Evolutionary conservation across 2,329 filamentous ascomycete genomes (phyloP), one percentile per base, ranked within the genome.

Genomic region (Bipolaris sorokiniana): DNA sequence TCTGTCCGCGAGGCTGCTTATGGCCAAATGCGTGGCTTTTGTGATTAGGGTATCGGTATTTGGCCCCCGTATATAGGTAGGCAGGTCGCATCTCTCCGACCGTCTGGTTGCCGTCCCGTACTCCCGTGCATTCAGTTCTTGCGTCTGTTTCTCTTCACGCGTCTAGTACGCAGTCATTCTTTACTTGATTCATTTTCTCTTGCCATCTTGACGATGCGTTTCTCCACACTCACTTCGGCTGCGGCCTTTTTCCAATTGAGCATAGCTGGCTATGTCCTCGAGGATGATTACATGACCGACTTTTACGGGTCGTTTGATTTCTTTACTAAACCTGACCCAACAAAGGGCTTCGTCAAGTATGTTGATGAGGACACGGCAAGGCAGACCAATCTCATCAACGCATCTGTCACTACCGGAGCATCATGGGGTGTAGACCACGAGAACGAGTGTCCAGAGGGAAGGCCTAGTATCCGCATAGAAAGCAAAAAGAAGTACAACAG

Each of bases 281-380:
- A 76, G 56, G 76, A 78, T 60, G 75, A 77, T 45, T 78, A 78
- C 61, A 73, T 75, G 67, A 68, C 70, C 4, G 75, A 72, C 49
- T 82, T 82, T 70, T 82, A 81, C 61, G 69, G 77, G 58, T 66
- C 64, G 33, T 82, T 82, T 64, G 71, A 77, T 40, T 78, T 80
- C 61, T 81, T 77, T 65, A 77, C 75, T 20, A 76, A 62, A 16
- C 44, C 65, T 0, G 81, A 82, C 56, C 81, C 80, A 0, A 82
- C 81, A 2, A 67, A 79, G 66, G 78, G 79, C 11, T 77, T 78
- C 37, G 68, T 76, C 10, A 63, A 79, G 54, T 81, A 79, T 61
- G 73, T 80, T 48, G 72, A 75, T 38, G 63, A 72, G 51, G 58
- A 59, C n/a, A 74, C 70, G 26, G 79, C 79, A 9, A 68, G 72